A percentile compares a stretch with the other conserved stretches of the same genome.
These are phyloP conservation scores for Tripterygium wilfordii DNA, from an alignment of 177 flowering plant genomes.

Conservation along the genomic window DNA sequence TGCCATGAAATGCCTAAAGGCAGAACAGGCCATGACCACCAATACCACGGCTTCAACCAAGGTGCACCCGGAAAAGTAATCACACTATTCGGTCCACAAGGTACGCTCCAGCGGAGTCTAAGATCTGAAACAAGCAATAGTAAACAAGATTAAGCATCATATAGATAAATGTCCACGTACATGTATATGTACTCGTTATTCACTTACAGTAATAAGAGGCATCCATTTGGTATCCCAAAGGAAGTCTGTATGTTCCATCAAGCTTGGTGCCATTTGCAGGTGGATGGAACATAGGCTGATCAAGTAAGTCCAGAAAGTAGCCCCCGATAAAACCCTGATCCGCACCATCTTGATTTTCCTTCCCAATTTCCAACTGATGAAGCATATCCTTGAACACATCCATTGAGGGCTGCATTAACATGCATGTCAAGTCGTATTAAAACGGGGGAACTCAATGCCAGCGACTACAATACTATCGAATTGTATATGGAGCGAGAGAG, in stretches of 20 bases:
- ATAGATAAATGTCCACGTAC: too few relatives aligned
- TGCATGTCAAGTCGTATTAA: background rate
- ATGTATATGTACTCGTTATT: too few relatives aligned
- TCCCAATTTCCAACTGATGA: constrained; percentile 49
- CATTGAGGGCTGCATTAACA: constrained; percentile 66
- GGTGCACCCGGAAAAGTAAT: constrained; percentile 92
- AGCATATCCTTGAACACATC: constrained; percentile 72
- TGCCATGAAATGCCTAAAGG: constrained; percentile 93
- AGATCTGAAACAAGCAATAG: constrained; percentile 44
- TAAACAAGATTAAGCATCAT: too few relatives aligned
- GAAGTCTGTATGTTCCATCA: constrained; percentile 71
- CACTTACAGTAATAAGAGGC: constrained; percentile 88
- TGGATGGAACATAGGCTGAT: constrained; percentile 79
- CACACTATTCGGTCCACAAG: constrained; percentile 95
- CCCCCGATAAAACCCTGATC: constrained; percentile 84
- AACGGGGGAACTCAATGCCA: background rate
- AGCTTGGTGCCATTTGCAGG: constrained; percentile 66
- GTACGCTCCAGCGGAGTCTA: constrained; percentile 73
- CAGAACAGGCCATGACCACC: constrained; percentile 99
- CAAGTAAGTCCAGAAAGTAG: constrained; percentile 82
- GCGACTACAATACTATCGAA: too few relatives aligned
- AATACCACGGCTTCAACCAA: constrained; percentile 97
- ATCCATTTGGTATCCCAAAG: constrained; percentile 98
- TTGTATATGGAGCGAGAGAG: background rate
- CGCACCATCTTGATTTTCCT: constrained; percentile 78